phyloP scores from a whole-genome alignment of 2,329 filamentous ascomycete genomes.

The Eutypella sp. region DNA sequence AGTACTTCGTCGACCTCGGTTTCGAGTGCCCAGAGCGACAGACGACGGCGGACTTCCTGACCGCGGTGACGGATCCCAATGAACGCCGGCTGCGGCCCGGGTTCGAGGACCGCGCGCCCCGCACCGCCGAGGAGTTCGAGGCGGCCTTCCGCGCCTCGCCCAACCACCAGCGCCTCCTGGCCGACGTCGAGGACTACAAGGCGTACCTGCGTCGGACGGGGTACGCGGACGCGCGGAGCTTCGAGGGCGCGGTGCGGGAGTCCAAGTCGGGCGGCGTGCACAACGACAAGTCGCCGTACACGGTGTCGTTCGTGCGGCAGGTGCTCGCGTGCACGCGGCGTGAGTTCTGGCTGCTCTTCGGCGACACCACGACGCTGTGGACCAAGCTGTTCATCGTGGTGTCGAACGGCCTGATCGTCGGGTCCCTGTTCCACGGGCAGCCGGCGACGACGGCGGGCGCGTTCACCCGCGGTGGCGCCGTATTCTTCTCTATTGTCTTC shows the following conservation, averaged over 20 bases:
- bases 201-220: conserved; percentile 45
- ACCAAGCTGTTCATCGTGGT: conserved; percentile 79
- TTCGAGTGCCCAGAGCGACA: conserved; percentile 54
- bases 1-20: conserved; percentile 63
- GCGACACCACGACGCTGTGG: conserved; percentile 68
- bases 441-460: conserved; percentile 55
- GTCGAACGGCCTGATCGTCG: conserved; percentile 67
- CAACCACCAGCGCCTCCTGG: conserved; percentile 54
- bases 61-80: conserved; percentile 67
- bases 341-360: conserved; percentile 74
- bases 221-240: conserved; percentile 57
- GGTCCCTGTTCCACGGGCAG: conserved; percentile 72
- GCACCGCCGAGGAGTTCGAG: conserved; percentile 62
- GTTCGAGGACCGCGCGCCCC: conserved; percentile 61
- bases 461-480: conserved; percentile 47
- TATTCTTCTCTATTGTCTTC: conserved; percentile 51
- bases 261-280: conserved; percentile 63
- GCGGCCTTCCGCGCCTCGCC: conserved; percentile 60
- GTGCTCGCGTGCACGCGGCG: conserved; percentile 64
- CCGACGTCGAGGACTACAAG: conserved; percentile 51
- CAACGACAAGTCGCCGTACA: conserved; percentile 71
- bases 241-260: conserved; percentile 60
- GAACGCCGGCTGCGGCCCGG: conserved; percentile 65
- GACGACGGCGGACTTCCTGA: conserved; percentile 75
- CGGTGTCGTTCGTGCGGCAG: conserved; percentile 68